Percentiles rank a stretch among this genome's conserved stretches.
Evolutionary conservation across 495 filamentous ascomycete species (phyloP).

Genomic region (Penicillium diatomitis): DNA sequence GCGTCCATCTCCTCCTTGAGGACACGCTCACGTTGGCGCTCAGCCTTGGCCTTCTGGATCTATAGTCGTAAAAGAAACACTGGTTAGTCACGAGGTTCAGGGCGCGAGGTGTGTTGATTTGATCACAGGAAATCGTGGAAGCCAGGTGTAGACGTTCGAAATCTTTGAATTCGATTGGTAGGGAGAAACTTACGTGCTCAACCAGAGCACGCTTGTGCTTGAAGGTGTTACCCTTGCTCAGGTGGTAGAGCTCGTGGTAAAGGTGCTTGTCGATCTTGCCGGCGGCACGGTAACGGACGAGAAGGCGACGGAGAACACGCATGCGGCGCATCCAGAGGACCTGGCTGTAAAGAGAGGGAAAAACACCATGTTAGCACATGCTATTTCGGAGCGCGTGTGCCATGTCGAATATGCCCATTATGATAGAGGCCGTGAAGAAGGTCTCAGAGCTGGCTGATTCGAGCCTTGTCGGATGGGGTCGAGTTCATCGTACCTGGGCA

Average conservation of each 20-base stretch:
- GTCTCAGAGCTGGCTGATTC: no score
- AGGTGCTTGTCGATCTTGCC: slow-evolving; percentile 99
- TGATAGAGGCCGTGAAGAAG: no score
- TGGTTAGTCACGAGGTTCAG: background rate
- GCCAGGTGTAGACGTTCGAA: no score
- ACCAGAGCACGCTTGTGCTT: slow-evolving; percentile 99
- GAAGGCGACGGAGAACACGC: slow-evolving; percentile 94
- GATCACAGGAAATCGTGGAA: no score
- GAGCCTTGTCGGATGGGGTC: background rate
- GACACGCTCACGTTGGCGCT: slow-evolving; percentile 86
- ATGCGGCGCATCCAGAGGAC: slow-evolving; percentile 99
- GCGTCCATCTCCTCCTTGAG: slow-evolving; percentile 99
- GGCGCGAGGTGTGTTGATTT: no score
- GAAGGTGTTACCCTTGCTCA: slow-evolving; percentile 99
- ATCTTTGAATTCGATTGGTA: background rate
- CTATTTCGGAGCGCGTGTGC: slow-evolving; percentile 1
- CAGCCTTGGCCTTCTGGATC: slow-evolving; percentile 99
- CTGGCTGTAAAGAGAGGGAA: slow-evolving; percentile 46
- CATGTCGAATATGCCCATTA: no score
- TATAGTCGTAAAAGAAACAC: slow-evolving; percentile 35
- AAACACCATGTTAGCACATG: slow-evolving; percentile 8
- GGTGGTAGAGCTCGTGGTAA: slow-evolving; percentile 99
- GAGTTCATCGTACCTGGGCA: slow-evolving; percentile 71
- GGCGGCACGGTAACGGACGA: slow-evolving; percentile 97
- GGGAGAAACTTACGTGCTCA: slow-evolving; percentile 78